phyloP scores from a whole-genome alignment of 768 basidiomycete genomes.

The Lactarius indigo region DNA sequence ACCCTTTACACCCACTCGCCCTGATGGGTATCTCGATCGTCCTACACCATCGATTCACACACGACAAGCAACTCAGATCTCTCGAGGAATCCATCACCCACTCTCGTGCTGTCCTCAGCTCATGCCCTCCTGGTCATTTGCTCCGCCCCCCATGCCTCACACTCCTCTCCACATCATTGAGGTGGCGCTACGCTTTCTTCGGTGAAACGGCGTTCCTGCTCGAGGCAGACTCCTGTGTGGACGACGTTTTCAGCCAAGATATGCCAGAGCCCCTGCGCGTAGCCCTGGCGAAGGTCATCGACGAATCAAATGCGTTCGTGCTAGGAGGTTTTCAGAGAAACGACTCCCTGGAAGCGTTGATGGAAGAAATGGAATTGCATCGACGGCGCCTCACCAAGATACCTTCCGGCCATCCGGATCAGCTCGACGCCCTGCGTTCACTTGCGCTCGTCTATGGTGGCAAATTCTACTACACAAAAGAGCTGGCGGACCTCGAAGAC shows the following conservation, averaged over 20 bases:
- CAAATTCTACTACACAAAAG: background rate
- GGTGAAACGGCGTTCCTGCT: constrained; percentile 5
- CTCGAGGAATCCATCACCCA: constrained; percentile 12
- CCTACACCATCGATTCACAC: constrained; percentile 4
- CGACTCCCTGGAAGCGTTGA: background rate
- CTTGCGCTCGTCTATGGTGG: background rate
- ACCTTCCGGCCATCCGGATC: background rate
- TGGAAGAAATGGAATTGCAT: background rate
- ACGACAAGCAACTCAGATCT: background rate
- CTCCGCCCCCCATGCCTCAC: constrained; percentile 7
- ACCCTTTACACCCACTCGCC: background rate
- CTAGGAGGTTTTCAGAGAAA: constrained; percentile 9
- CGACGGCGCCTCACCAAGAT: background rate
- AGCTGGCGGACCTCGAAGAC: constrained; percentile 12
- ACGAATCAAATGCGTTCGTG: background rate
- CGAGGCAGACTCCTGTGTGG: constrained; percentile 2
- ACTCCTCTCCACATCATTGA: constrained; percentile 3
- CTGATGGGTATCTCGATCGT: background rate
- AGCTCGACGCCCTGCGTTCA: constrained; percentile 4
- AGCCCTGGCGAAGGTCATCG: background rate
- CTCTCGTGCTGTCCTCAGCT: background rate
- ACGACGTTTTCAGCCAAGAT: background rate
- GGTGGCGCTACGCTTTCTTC: constrained; percentile 7
- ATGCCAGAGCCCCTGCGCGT: background rate
- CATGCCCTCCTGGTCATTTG: constrained; percentile 2